Evolutionary conservation across 1,284 basidiomycete genomes (phyloP).

Genomic region (Moesziomyces parantarcticus): DNA sequence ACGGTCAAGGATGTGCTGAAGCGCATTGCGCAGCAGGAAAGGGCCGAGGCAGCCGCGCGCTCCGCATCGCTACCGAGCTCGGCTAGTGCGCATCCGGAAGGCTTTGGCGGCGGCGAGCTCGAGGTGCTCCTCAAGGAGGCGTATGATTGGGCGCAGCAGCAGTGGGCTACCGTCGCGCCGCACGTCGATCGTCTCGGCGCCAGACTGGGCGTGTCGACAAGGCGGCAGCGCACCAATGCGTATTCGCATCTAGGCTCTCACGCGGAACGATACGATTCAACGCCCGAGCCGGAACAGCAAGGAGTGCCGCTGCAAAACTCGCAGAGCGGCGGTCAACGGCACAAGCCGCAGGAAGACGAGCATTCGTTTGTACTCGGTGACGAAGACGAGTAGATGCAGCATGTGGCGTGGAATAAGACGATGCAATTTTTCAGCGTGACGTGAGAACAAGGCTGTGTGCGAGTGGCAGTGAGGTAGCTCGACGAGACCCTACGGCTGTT

Average conservation of each 20-base stretch:
- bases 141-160: constrained; percentile 33
- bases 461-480: no score
- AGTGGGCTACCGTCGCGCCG: constrained; percentile 16
- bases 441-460: no score
- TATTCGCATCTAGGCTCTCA: constrained; percentile 19
- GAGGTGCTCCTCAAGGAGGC: constrained; percentile 50
- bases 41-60: constrained; percentile 36
- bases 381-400: constrained; percentile 17
- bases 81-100: background rate
- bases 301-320: constrained; percentile 1
- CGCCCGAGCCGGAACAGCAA: constrained; percentile 1
- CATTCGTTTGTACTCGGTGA: constrained; percentile 52
- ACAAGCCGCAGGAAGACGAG: constrained; percentile 13
- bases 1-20: constrained; percentile 93
- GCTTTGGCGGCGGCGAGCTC: constrained; percentile 49
- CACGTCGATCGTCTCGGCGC: constrained; percentile 6
- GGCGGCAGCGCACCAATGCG: background rate
- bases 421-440: no score
- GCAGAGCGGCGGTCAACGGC: constrained; percentile 2
- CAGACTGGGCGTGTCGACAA: background rate
- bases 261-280: constrained; percentile 7
- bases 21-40: constrained; percentile 59
- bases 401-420: no score
- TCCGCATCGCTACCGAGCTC: constrained; percentile 12
- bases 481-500: no score